A percentile compares a stretch with the other conserved stretches of the same genome.
Conservation (phyloP, 2,329 filamentous ascomycete species). For the Coleophoma cylindrospora region DNA sequence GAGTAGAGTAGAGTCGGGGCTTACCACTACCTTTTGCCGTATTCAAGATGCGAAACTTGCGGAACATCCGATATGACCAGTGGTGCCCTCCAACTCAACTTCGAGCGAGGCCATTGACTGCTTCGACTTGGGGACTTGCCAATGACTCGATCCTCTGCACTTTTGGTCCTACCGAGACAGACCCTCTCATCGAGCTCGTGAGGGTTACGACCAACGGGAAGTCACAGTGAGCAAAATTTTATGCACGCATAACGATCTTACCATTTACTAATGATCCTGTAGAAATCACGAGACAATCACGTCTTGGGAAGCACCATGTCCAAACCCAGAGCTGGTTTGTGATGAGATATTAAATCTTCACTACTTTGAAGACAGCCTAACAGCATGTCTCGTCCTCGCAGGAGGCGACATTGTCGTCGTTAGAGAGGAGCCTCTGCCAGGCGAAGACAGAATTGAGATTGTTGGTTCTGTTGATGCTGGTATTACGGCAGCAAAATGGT, state of each 20-base stretch:
- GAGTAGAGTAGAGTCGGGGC: background rate
- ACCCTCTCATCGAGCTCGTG: slow-evolving; percentile 68
- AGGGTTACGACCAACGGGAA: slow-evolving; percentile 42
- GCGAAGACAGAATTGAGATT: slow-evolving; percentile 84
- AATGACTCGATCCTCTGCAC: slow-evolving; percentile 76
- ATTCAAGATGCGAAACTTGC: slow-evolving; percentile 76
- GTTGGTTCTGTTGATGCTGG: slow-evolving; percentile 91
- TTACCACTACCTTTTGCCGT: background rate
- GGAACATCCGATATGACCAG: slow-evolving; percentile 66
- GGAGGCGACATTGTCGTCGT: slow-evolving; percentile 89
- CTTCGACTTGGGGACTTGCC: slow-evolving; percentile 80
- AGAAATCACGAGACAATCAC: slow-evolving; percentile 49
- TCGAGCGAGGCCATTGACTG: slow-evolving; percentile 54
- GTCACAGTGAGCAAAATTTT: slow-evolving; percentile 19
- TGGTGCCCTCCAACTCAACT: slow-evolving; percentile 52
- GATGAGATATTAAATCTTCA: slow-evolving; percentile 78
- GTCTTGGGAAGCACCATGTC: slow-evolving; percentile 84
- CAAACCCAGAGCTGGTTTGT: slow-evolving; percentile 66
- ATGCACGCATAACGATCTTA: slow-evolving; percentile 29
- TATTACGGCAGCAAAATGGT: slow-evolving; percentile 87
- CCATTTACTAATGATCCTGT: slow-evolving; percentile 8
- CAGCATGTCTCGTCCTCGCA: slow-evolving; percentile 76
- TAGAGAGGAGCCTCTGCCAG: slow-evolving; percentile 61
- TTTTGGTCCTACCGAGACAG: slow-evolving; percentile 71
- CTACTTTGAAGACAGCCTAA: slow-evolving; percentile 75